A percentile compares a stretch with the other conserved stretches of the same genome.
Evolutionary conservation across 768 basidiomycete genomes (phyloP).

Genomic region (Leccinum disarticulatum): DNA sequence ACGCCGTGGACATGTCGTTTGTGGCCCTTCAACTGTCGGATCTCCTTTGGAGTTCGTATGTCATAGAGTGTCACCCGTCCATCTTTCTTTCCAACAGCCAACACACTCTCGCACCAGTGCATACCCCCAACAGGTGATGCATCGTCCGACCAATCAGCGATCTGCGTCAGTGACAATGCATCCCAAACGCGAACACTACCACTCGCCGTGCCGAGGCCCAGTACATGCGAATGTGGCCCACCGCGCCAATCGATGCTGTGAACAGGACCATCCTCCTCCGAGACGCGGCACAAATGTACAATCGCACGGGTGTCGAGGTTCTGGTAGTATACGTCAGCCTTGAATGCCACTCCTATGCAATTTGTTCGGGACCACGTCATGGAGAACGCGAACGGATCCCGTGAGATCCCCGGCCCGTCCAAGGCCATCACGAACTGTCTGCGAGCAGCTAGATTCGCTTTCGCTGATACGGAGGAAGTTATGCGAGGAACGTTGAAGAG

Average conservation of each 20-base stretch:
- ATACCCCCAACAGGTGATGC: slow-evolving; percentile 40
- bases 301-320: slow-evolving; percentile 56
- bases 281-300: slow-evolving; percentile 47
- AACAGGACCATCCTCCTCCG: slow-evolving; percentile 36
- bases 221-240: slow-evolving; percentile 37
- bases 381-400: slow-evolving; percentile 53
- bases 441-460: slow-evolving; percentile 53
- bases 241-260: slow-evolving; percentile 55
- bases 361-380: slow-evolving; percentile 63
- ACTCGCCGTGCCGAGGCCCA: slow-evolving; percentile 52
- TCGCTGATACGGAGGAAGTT: slow-evolving; percentile 47
- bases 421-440: slow-evolving; percentile 57
- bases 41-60: slow-evolving; percentile 30
- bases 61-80: slow-evolving; percentile 41
- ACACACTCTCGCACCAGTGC: slow-evolving; percentile 38
- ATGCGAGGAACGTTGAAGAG: slow-evolving; percentile 41
- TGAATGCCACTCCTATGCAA: slow-evolving; percentile 62
- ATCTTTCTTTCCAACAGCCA: slow-evolving; percentile 41
- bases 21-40: slow-evolving; percentile 31
- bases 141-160: slow-evolving; percentile 36
- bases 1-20: slow-evolving; percentile 39
- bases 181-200: slow-evolving; percentile 60
- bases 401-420: slow-evolving; percentile 63
- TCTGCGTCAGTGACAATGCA: slow-evolving; percentile 31
- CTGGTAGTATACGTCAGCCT: slow-evolving; percentile 59